phyloP scores from a whole-genome alignment of 768 basidiomycete genomes.

The Amanita subjunquillea region DNA sequence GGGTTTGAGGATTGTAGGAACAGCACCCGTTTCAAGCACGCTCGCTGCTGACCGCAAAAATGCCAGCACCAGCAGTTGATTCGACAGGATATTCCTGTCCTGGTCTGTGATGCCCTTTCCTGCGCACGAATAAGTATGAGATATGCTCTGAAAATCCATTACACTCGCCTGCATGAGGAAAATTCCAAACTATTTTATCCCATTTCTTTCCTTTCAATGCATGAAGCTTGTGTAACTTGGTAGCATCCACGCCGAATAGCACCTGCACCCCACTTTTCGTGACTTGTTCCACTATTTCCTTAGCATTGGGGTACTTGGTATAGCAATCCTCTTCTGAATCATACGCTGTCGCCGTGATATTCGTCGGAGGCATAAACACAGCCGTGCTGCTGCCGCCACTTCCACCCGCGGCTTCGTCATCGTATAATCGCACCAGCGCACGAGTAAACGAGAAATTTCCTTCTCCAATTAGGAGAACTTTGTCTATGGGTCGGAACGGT shows the following conservation, averaged over 20 bases:
- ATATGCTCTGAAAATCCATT: neutral
- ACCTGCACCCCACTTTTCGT: slow-evolving; percentile 55
- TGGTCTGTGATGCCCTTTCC: slow-evolving; percentile 89
- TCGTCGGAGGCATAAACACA: slow-evolving; percentile 44
- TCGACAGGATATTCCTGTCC: slow-evolving; percentile 84
- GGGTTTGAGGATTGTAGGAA: slow-evolving; percentile 30
- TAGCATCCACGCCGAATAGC: slow-evolving; percentile 81
- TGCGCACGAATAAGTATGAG: slow-evolving; percentile 15
- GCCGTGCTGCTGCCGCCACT: slow-evolving; percentile 17
- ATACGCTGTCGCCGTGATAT: slow-evolving; percentile 78
- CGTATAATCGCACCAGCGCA: slow-evolving; percentile 38
- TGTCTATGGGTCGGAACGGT: slow-evolving; percentile 57
- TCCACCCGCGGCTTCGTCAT: slow-evolving; percentile 26
- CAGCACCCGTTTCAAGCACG: slow-evolving; percentile 46
- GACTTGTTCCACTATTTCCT: slow-evolving; percentile 44
- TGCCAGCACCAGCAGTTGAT: slow-evolving; percentile 74
- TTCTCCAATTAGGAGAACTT: slow-evolving; percentile 78
- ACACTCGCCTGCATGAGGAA: slow-evolving; percentile 82
- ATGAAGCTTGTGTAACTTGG: slow-evolving; percentile 49
- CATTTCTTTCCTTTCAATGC: slow-evolving; percentile 52
- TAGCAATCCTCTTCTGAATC: slow-evolving; percentile 72
- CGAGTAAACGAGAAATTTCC: slow-evolving; percentile 91
- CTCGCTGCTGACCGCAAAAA: slow-evolving; percentile 70
- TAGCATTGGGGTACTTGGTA: slow-evolving; percentile 72
- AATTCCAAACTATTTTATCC: slow-evolving; percentile 89